A percentile compares a stretch with the other conserved stretches of the same genome.
Evolutionary conservation across 768 basidiomycete genomes (phyloP).

Genomic region (Pleurotus salmoneostramineus): DNA sequence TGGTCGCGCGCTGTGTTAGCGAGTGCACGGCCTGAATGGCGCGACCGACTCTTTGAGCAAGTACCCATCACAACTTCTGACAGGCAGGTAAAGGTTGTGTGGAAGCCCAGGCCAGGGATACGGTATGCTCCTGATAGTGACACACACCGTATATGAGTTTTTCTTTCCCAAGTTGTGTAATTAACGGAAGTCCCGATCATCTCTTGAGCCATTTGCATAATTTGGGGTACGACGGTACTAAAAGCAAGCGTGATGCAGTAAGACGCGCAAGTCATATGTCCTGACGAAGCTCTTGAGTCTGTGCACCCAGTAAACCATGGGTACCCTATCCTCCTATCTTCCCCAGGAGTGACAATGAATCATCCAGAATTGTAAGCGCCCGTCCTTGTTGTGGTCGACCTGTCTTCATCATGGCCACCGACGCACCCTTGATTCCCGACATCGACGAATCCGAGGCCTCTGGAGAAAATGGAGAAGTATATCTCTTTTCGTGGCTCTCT

Average conservation of each 20-base stretch:
- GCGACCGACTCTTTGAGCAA: not conserved
- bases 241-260: too few relatives aligned
- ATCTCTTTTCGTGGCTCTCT: constrained; percentile 82
- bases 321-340: too few relatives aligned
- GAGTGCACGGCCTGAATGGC: not conserved
- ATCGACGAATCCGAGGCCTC: constrained; percentile 53
- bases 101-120: not conserved
- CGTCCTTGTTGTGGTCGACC: not conserved
- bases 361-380: not conserved
- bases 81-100: not conserved
- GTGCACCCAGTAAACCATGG: too few relatives aligned
- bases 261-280: too few relatives aligned
- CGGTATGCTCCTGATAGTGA: not conserved
- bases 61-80: not conserved
- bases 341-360: not conserved
- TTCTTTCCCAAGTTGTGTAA: not conserved
- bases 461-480: constrained; percentile 77
- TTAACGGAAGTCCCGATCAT: not conserved
- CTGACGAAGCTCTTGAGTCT: too few relatives aligned
- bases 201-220: not conserved
- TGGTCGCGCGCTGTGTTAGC: too few relatives aligned
- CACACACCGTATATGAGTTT: not conserved
- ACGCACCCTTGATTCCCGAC: constrained; percentile 17
- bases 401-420: not conserved
- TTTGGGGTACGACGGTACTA: too few relatives aligned